Evolutionary conservation across 257 asterid genomes (phyloP).

Genomic region (Cordia subcordata): DNA sequence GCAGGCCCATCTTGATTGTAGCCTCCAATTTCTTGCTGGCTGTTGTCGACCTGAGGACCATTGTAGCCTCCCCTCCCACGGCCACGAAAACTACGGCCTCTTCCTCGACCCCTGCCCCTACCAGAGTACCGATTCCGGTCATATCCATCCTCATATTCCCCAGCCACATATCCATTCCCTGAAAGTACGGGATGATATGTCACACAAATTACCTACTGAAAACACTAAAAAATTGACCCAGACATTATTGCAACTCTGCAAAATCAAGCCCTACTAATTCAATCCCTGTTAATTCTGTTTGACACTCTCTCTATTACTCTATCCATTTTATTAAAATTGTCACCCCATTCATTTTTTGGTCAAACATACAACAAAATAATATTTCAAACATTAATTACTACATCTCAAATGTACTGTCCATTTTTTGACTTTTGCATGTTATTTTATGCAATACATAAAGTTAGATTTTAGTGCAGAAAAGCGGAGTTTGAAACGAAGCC

Average conservation of each 20-base stretch:
- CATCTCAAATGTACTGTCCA: too few relatives aligned
- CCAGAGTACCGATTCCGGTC: slow-evolving; percentile 50
- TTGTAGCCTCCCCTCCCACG: slow-evolving; percentile 83
- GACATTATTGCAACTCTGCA: neutral
- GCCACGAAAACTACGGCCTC: slow-evolving; percentile 69
- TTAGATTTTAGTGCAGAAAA: too few relatives aligned
- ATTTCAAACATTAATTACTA: too few relatives aligned
- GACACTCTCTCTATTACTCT: neutral
- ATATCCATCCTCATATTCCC: slow-evolving; percentile 78
- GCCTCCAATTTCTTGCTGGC: slow-evolving; percentile 51
- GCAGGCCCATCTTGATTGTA: slow-evolving; percentile 64
- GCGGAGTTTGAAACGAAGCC: too few relatives aligned
- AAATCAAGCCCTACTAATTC: too few relatives aligned
- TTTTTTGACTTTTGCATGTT: too few relatives aligned
- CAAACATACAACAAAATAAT: too few relatives aligned
- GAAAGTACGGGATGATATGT: slow-evolving; percentile 7
- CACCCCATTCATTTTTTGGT: too few relatives aligned
- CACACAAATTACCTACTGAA: neutral
- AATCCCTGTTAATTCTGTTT: too few relatives aligned
- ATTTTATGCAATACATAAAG: too few relatives aligned
- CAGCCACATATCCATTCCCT: slow-evolving; percentile 66
- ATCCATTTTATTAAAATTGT: neutral
- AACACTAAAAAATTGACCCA: neutral
- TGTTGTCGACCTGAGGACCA: slow-evolving; percentile 45
- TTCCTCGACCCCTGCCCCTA: slow-evolving; percentile 80